A percentile compares a stretch with the other conserved stretches of the same genome.
Conservation (phyloP, 2,329 filamentous ascomycete species). For the Venturia asperata region DNA sequence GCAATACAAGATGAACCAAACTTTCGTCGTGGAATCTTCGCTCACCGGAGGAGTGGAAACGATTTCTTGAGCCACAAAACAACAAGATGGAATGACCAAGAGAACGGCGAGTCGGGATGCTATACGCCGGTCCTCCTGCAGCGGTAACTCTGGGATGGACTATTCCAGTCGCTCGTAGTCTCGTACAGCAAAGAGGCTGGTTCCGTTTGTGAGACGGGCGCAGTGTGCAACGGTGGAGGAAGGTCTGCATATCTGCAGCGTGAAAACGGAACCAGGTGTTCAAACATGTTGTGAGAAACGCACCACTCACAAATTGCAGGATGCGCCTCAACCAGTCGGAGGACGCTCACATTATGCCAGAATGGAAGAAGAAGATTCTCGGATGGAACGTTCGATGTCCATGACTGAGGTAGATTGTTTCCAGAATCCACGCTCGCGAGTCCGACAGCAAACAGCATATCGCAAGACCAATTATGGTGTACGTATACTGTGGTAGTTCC, state of each 20-base stretch:
- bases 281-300: not conserved
- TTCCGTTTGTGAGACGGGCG: not conserved
- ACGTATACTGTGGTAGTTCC: not conserved
- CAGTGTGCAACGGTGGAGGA: not conserved
- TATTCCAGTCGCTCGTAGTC: not conserved
- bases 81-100: not conserved
- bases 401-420: not conserved
- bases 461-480: not conserved
- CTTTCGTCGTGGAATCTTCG: not conserved
- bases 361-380: not conserved
- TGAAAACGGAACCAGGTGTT: not conserved
- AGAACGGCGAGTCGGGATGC: not conserved
- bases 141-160: not conserved
- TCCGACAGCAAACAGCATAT: not conserved
- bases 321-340: not conserved
- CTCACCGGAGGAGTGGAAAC: not conserved
- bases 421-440: not conserved
- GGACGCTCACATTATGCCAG: not conserved
- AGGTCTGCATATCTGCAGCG: not conserved
- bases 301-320: not conserved
- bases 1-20: not conserved
- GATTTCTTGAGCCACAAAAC: not conserved
- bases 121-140: not conserved
- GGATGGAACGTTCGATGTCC: not conserved
- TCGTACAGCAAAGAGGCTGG: slow-evolving; percentile 1